Evolutionary conservation across 305 asterid genomes (phyloP).

Genomic region (Salvia sclarea): DNA sequence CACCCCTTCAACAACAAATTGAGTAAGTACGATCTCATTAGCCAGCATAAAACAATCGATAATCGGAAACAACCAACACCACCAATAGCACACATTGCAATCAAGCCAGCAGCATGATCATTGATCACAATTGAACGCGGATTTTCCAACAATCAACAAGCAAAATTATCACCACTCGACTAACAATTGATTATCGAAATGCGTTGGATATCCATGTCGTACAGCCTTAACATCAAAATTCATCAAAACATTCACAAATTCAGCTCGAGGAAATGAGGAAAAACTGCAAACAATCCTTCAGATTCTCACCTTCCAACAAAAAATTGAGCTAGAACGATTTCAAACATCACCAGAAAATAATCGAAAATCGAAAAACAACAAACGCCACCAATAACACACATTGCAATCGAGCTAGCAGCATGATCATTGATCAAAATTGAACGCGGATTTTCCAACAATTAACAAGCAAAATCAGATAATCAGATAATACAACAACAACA

Average conservation of each 20-base stretch:
- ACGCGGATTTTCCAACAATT: neutral
- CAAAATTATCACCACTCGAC: slow-evolving; percentile 14
- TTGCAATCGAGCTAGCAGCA: slow-evolving; percentile 4
- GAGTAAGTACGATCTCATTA: slow-evolving; percentile 6
- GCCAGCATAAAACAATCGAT: neutral
- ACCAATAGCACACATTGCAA: neutral
- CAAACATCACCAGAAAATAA: neutral
- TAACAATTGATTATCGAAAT: neutral
- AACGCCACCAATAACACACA: neutral
- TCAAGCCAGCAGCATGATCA: slow-evolving; percentile 22
- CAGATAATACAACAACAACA: neutral
- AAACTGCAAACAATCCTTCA: neutral
- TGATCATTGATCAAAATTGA: slow-evolving; percentile 13
- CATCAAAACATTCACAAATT: neutral
- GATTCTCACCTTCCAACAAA: neutral
- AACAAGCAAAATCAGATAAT: neutral
- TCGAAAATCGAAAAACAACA: slow-evolving; percentile 3
- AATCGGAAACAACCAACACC: slow-evolving; percentile 7
- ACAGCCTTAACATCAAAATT: slow-evolving; percentile 8
- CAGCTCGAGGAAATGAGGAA: neutral
- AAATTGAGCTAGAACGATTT: slow-evolving; percentile 4
- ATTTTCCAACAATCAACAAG: no score
- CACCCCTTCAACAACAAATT: neutral
- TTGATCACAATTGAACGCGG: slow-evolving; percentile 10
- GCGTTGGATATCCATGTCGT: neutral